Conservation (phyloP, 371 early-diverging fungal genomes). For the Smittium mucronatum region DNA sequence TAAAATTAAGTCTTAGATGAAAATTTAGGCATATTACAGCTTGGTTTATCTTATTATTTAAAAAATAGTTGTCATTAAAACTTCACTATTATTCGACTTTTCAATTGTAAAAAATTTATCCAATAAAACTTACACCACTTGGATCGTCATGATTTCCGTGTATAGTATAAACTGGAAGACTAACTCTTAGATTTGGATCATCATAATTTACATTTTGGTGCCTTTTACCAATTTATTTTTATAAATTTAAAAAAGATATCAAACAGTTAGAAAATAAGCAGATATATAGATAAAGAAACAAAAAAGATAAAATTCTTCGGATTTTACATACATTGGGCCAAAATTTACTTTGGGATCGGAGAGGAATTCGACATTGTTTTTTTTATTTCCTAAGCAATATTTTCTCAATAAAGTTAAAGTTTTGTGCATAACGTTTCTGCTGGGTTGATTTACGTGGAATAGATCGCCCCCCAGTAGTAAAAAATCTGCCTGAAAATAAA, state of each 20-base stretch:
- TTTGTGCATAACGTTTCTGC: conserved; percentile 62
- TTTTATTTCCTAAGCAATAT: conserved; percentile 71
- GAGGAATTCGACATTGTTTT: conserved; percentile 55
- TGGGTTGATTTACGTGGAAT: conserved; percentile 96
- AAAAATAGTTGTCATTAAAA: too few relatives aligned
- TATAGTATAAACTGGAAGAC: conserved; percentile 89
- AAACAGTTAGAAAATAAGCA: too few relatives aligned
- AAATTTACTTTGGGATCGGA: conserved; percentile 68
- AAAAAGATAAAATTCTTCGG: too few relatives aligned
- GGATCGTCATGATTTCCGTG: conserved; percentile 99
- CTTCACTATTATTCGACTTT: too few relatives aligned
- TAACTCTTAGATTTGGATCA: conserved; percentile 79
- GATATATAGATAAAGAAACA: too few relatives aligned
- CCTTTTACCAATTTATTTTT: too few relatives aligned
- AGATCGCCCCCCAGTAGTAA: conserved; percentile 97
- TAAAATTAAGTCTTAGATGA: too few relatives aligned
- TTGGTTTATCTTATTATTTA: too few relatives aligned
- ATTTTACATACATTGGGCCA: conserved; percentile 14
- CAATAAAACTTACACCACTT: conserved; percentile 45
- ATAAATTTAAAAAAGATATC: too few relatives aligned
- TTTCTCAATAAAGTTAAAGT: conserved; percentile 65
- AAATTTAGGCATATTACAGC: too few relatives aligned
- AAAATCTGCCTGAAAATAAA: conserved; percentile 62
- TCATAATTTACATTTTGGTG: conserved; percentile 63
- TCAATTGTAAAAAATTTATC: too few relatives aligned